Conservation (phyloP, 805 yeast genomes). For the Cyberlindnera japonica region DNA sequence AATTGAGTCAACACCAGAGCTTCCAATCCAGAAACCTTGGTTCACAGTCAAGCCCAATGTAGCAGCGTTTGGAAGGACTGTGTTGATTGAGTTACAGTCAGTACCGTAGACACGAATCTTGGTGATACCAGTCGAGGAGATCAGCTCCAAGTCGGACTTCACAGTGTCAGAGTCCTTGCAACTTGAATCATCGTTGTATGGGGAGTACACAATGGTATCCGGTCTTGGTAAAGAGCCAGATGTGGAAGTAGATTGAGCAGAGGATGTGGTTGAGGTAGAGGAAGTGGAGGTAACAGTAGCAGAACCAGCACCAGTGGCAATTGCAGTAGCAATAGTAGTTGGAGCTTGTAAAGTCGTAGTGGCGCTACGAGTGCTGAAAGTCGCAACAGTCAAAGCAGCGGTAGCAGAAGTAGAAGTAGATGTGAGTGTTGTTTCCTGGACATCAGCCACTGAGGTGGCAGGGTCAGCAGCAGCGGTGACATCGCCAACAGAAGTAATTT, state of each 20-base stretch:
- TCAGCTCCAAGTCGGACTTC: constrained; percentile 51
- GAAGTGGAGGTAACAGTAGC: constrained; percentile 27
- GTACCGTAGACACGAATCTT: constrained; percentile 80
- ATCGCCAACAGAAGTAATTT: constrained; percentile 15
- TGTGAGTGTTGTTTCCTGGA: constrained; percentile 23
- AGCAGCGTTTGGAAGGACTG: constrained; percentile 59
- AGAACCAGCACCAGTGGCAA: constrained; percentile 15
- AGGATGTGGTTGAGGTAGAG: constrained; percentile 8
- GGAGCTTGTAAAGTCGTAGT: constrained; percentile 22
- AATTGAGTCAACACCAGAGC: constrained; percentile 64
- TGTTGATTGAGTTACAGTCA: constrained; percentile 70
- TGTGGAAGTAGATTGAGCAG: constrained; percentile 29
- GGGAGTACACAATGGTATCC: constrained; percentile 66
- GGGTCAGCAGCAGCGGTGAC: constrained; percentile 14
- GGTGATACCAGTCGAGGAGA: constrained; percentile 57
- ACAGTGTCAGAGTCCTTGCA: constrained; percentile 64
- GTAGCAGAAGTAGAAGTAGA: constrained; percentile 20
- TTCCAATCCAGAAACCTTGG: constrained; percentile 83
- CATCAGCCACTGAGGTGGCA: constrained; percentile 13
- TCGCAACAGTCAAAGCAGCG: constrained; percentile 16
- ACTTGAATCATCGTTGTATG: constrained; percentile 62
- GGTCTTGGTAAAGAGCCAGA: constrained; percentile 39
- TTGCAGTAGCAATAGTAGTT: constrained; percentile 17
- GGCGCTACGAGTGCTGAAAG: constrained; percentile 5
- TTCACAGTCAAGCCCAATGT: constrained; percentile 65